Evolutionary conservation across 2,329 filamentous ascomycete species (phyloP), one percentile per base, ranked within the genome.

Genomic region (Teratosphaeriaceae sp.): DNA sequence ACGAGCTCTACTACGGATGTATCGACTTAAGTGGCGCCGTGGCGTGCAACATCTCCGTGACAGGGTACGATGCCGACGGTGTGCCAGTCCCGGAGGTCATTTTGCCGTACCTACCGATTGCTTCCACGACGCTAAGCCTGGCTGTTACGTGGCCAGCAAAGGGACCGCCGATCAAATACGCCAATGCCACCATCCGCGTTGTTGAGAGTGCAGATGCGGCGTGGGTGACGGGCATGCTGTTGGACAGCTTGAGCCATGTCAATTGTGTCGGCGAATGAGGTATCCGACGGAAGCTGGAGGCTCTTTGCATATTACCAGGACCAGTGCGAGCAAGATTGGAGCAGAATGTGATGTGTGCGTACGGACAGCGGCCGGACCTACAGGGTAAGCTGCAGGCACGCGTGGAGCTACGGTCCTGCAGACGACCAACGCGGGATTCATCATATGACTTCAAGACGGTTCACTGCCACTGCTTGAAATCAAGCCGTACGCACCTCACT

Each of bases 351-450:
- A n/a, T n/a, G n/a, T n/a, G n/a, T n/a, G n/a, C n/a, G n/a, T n/a
- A n/a, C n/a, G n/a, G n/a, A n/a, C n/a, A n/a, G n/a, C n/a, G n/a
- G n/a, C n/a, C n/a, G n/a, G n/a, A n/a, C n/a, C n/a, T n/a, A 39
- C 38, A 31, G 13, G 34, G 42, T 16, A 38, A 44, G 43, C 43
- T 45, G 43, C 43, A 33, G 30, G 43, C 22, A 41, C 7, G n/a
- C 33, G 43, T 45, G 43, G 35, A 45, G 38, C 38, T 42, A 13
- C 31, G 33, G 24, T n/a, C 38, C 43, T 20, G 21, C 20, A 19
- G 23, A 42, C 20, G 16, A 5, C 8, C 15, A 19, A 19, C 15
- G 7, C 15, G 11, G 7, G 12, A 34, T 9, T 8, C 8, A 22
- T 19, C 20, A 37, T 12, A 22, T 22, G 30, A 34, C 30, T 11